Conservation (phyloP, 441 rosid genomes). For the Adansonia grandidieri region DNA sequence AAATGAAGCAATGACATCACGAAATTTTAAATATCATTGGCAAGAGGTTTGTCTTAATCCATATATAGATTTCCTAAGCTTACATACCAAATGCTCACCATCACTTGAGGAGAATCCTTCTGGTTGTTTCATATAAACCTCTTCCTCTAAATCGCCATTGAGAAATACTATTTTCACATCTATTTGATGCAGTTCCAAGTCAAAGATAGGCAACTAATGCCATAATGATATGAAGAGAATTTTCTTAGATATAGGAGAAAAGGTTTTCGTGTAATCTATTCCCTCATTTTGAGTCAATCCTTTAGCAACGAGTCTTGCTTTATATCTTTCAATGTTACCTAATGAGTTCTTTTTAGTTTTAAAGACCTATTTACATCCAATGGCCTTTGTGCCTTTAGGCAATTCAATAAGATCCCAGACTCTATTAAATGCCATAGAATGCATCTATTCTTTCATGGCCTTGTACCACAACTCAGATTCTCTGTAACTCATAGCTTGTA, state of each 20-base stretch:
- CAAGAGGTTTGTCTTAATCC: not conserved
- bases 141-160: too few relatives aligned
- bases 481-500: not conserved
- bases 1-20: too few relatives aligned
- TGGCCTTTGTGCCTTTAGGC: not conserved
- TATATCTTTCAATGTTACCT: not conserved
- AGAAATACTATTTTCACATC: not conserved
- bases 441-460: not conserved
- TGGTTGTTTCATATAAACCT: too few relatives aligned
- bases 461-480: not conserved
- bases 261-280: not conserved
- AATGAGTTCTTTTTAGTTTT: not conserved
- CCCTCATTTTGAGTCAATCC: not conserved
- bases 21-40: too few relatives aligned
- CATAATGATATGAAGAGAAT: too few relatives aligned
- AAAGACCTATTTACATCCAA: not conserved
- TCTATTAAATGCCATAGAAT: not conserved
- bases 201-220: too few relatives aligned
- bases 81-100: not conserved
- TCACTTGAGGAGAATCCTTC: too few relatives aligned
- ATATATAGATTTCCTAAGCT: not conserved
- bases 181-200: too few relatives aligned
- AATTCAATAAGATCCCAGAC: not conserved
- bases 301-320: not conserved
- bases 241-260: not conserved